phyloP scores from a whole-genome alignment of 2,329 filamentous ascomycete species.

The Pochonia chlamydosporia region DNA sequence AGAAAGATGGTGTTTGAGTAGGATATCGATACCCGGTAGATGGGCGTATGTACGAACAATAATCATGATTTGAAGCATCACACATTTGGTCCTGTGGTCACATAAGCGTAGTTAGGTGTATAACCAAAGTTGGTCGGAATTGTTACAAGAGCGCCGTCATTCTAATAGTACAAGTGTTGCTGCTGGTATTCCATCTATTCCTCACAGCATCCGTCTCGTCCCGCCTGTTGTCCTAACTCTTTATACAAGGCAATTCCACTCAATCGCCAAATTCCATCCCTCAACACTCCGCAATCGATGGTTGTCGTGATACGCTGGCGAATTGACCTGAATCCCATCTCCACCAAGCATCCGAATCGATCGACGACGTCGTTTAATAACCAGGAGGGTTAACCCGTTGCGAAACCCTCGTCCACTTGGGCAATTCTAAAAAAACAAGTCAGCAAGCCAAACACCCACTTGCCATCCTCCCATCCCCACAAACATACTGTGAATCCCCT shows the following conservation, averaged over 20 bases:
- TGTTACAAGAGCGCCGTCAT: background rate
- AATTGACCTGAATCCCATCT: too few relatives aligned
- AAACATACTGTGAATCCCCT: constrained; percentile 90
- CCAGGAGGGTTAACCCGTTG: constrained; percentile 92
- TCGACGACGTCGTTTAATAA: constrained; percentile 52
- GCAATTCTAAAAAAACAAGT: constrained; percentile 51
- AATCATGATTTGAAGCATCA: background rate
- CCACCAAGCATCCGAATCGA: too few relatives aligned
- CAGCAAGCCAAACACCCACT: too few relatives aligned
- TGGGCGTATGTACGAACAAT: background rate
- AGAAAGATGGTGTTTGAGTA: background rate
- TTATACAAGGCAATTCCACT: constrained; percentile 7
- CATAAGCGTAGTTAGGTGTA: too few relatives aligned
- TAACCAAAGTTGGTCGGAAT: too few relatives aligned
- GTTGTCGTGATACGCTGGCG: too few relatives aligned
- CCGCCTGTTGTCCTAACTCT: too few relatives aligned
- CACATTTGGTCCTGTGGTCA: too few relatives aligned
- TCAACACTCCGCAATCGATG: background rate
- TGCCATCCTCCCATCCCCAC: too few relatives aligned
- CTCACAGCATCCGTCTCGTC: background rate
- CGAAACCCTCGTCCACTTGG: constrained; percentile 93
- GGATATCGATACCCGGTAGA: constrained; percentile 18
- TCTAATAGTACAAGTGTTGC: background rate
- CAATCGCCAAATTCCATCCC: background rate
- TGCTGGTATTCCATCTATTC: background rate